Evolutionary conservation across 2,329 filamentous ascomycete genomes (phyloP).

Genomic region (Epichloe brachyelytri): DNA sequence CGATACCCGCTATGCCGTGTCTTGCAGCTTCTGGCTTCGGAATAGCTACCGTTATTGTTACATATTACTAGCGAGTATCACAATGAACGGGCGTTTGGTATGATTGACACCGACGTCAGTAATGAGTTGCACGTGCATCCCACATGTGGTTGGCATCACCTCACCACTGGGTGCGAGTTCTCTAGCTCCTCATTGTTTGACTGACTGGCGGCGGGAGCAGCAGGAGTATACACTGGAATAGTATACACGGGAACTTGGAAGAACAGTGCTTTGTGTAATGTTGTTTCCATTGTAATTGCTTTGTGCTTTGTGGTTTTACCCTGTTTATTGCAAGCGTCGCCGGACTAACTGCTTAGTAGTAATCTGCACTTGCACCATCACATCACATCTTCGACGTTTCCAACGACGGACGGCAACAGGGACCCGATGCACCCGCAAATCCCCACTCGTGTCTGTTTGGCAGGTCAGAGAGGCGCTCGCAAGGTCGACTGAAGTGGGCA

Average conservation of each 20-base stretch:
- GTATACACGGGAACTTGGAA: too few species aligned
- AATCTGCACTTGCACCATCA: background rate
- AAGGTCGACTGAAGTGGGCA: constrained; percentile 23
- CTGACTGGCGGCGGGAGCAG: background rate
- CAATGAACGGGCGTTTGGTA: background rate
- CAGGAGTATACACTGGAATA: background rate
- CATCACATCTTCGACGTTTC: background rate
- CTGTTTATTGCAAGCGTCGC: too few species aligned
- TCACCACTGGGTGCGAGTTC: background rate
- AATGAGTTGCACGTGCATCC: background rate
- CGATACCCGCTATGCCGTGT: constrained; percentile 1
- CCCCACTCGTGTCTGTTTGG: constrained; percentile 4
- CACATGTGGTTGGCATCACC: background rate
- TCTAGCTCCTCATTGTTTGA: too few species aligned
- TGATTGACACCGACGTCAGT: background rate
- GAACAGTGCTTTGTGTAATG: too few species aligned
- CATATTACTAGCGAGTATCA: background rate
- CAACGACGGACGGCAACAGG: background rate
- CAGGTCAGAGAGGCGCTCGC: constrained; percentile 13
- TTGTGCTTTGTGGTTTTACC: background rate
- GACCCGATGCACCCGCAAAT: background rate
- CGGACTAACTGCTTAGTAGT: background rate
- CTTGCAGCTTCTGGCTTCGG: background rate
- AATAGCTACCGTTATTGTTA: background rate
- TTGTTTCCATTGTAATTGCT: background rate